Percentiles rank a stretch among this genome's conserved stretches.
These are phyloP conservation scores for Coemansia sp. DNA, from an alignment of 192 early-diverging fungal genomes.

Conservation along the genomic window DNA sequence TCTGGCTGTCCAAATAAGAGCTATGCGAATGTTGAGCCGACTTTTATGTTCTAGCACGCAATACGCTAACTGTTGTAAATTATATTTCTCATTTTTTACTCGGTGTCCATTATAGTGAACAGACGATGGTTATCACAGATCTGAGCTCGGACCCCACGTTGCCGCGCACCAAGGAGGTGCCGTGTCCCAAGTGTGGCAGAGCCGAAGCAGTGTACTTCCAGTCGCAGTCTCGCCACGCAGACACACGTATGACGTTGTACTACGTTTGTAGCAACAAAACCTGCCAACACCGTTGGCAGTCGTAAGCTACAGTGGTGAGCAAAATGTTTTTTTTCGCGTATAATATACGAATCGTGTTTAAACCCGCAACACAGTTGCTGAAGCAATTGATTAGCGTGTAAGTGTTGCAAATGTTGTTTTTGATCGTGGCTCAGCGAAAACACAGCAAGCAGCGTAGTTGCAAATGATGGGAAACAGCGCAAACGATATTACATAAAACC, in stretches of 20 bases:
- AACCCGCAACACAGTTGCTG: too few species aligned
- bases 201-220: slow-evolving; percentile 76
- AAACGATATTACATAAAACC: too few species aligned
- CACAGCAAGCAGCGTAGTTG: too few species aligned
- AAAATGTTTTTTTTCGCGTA: too few species aligned
- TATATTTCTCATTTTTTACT: slow-evolving; percentile 23
- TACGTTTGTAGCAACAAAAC: slow-evolving; percentile 71
- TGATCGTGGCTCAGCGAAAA: too few species aligned
- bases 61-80: background rate
- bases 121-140: slow-evolving; percentile 74
- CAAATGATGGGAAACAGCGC: too few species aligned
- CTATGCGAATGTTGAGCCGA: background rate
- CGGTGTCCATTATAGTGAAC: slow-evolving; percentile 47
- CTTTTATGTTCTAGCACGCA: too few species aligned
- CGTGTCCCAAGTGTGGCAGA: slow-evolving; percentile 63
- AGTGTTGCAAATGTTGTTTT: too few species aligned
- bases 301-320: too few species aligned
- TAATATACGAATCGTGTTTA: too few species aligned
- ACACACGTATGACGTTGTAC: slow-evolving; percentile 77
- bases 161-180: slow-evolving; percentile 61
- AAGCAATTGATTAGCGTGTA: too few species aligned
- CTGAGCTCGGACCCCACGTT: slow-evolving; percentile 74
- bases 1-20: background rate
- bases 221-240: slow-evolving; percentile 65
- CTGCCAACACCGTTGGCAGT: slow-evolving; percentile 74